phyloP scores from a whole-genome alignment of 1,284 basidiomycete genomes.

The Lentinula novae-zelandiae region DNA sequence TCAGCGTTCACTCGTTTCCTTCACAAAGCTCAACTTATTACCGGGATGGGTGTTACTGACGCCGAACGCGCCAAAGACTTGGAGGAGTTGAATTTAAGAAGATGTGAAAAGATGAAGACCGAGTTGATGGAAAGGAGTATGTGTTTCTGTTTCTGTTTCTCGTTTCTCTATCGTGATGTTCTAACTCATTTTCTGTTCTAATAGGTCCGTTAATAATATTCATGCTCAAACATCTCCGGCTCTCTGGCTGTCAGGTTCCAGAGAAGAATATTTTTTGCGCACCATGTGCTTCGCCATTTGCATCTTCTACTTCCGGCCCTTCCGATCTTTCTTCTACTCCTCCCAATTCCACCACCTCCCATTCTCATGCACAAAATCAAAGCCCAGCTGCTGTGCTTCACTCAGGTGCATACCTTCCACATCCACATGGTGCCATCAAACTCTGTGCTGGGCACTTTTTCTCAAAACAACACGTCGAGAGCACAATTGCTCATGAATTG shows the following conservation, averaged over 20 bases:
- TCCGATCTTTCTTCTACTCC: neutral
- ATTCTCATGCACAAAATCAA: neutral
- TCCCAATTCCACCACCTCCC: neutral
- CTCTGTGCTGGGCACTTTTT: slow-evolving; percentile 84
- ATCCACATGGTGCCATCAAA: slow-evolving; percentile 64
- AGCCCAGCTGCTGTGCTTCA: slow-evolving; percentile 23
- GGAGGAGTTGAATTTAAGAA: slow-evolving; percentile 35
- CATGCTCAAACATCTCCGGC: slow-evolving; percentile 83
- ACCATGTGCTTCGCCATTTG: slow-evolving; percentile 63
- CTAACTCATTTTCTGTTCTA: neutral
- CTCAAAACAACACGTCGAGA: slow-evolving; percentile 85
- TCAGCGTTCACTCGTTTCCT: slow-evolving; percentile 52
- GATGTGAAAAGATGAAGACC: slow-evolving; percentile 57
- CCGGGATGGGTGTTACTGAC: slow-evolving; percentile 52
- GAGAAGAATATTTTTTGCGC: slow-evolving; percentile 76
- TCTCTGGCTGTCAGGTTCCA: slow-evolving; percentile 65
- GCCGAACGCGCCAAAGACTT: slow-evolving; percentile 46
- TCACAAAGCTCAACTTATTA: slow-evolving; percentile 47
- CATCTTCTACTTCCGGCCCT: neutral
- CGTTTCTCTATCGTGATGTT: neutral
- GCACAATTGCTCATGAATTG: slow-evolving; percentile 91
- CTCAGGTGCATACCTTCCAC: slow-evolving; percentile 82
- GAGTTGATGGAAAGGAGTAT: slow-evolving; percentile 51
- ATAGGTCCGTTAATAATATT: slow-evolving; percentile 83
- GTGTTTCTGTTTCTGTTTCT: slow-evolving; percentile 18